Evolutionary conservation across 1,284 basidiomycete genomes (phyloP), one percentile per base, ranked within the genome.

Genomic region (Veloboletus limbatus): DNA sequence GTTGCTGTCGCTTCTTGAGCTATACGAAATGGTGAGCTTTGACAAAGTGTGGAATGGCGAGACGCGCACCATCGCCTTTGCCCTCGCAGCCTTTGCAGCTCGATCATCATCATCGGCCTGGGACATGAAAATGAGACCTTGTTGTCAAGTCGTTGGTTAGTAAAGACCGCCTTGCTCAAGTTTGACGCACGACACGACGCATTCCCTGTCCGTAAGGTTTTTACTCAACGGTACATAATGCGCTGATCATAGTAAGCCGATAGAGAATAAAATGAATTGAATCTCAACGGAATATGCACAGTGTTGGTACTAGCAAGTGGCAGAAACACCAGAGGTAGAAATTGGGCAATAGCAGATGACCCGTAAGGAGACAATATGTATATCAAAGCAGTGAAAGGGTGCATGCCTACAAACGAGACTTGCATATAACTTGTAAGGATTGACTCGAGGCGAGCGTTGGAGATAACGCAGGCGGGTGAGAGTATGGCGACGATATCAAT

Each of bases 41-140:
- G 42, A 30, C 43, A 40, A 49, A 13, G 21, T 28, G 41, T 41
- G 38, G 40, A 50, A 53, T 47, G 13, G 24, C 5, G 37, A 22
- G 42, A 48, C 37, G 36, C 56, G 43, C 62, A 89, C 88, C 78
- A 91, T 59, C 38, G 85, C 86, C 65, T 85, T 87, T 47, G 85
- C 88, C 53, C 88, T 78, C 3, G 88, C 88, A 51, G 87, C 79
- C 67, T 85, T 89, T 9, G 80, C 80, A 47, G 86, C 85, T 49
- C 88, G 78, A 52, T 90, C 88, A 49, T 90, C 88, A 47, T 83
- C 82, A 57, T 88, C 87, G 24, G 79, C 74, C 34, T 73, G 77
- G 72, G 49, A 49, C 61, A 49, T 56, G 45, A 45, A 37, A 36
- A 43, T 32, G 39, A 35, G 27, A 38, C 46, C 37, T 28, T 40